phyloP scores from a whole-genome alignment of 805 yeast genomes.

The Ogataea corticis region DNA sequence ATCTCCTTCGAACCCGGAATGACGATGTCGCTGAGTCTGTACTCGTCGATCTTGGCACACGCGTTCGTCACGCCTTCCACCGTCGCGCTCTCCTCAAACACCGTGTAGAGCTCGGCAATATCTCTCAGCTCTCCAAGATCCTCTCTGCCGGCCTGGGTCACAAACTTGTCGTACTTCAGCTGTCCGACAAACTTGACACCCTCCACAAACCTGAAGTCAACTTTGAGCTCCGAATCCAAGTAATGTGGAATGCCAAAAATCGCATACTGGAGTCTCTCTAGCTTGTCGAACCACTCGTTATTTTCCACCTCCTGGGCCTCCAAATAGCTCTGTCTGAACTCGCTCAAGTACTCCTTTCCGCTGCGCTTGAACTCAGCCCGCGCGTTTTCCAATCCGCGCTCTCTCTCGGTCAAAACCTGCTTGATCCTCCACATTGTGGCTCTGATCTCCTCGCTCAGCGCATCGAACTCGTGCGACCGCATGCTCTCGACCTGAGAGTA shows the following conservation, averaged over 20 bases:
- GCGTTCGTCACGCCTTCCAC: constrained; percentile 37
- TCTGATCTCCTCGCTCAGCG: constrained; percentile 44
- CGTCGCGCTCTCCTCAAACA: constrained; percentile 39
- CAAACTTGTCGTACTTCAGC: constrained; percentile 60
- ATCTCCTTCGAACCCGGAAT: constrained; percentile 38
- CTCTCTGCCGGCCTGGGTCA: constrained; percentile 32
- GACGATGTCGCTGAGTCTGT: constrained; percentile 33
- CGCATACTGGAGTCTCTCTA: constrained; percentile 79
- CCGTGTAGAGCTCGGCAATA: constrained; percentile 37
- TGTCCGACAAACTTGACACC: constrained; percentile 73
- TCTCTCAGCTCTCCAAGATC: constrained; percentile 47
- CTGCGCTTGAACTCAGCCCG: constrained; percentile 44
- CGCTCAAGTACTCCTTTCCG: constrained; percentile 50
- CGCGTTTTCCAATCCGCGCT: constrained; percentile 65
- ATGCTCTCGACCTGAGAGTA: constrained; percentile 41
- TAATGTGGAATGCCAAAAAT: constrained; percentile 82
- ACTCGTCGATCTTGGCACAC: constrained; percentile 35
- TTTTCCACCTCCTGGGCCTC: constrained; percentile 54
- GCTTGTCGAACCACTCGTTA: constrained; percentile 60
- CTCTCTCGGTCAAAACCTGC: constrained; percentile 85
- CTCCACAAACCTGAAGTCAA: constrained; percentile 57
- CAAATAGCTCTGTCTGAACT: constrained; percentile 60
- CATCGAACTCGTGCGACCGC: constrained; percentile 21
- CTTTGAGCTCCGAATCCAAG: constrained; percentile 55
- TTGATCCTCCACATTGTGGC: constrained; percentile 77